Evolutionary conservation across 768 basidiomycete genomes (phyloP), one percentile per base, ranked within the genome.

Genomic region (Lentinula guzmanii): DNA sequence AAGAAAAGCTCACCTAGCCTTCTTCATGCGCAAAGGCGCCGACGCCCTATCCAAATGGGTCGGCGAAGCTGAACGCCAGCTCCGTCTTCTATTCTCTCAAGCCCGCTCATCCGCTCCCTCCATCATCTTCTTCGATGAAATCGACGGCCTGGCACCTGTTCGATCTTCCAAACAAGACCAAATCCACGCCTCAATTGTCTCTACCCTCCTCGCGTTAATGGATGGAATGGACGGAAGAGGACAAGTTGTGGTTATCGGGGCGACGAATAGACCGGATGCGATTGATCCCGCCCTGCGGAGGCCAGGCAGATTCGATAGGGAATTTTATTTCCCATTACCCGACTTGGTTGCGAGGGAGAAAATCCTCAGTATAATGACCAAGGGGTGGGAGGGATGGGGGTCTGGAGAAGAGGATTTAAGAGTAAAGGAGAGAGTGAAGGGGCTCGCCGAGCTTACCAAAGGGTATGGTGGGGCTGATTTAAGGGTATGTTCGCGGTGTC

Each of bases 11-110:
- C 21, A 9, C 21, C 21, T 18, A 95, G 95, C 97, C 1, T 99
- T 99, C 79, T 99, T 96, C 81, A 98, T 99, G 97, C 89, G 97
- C 53, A 99, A 99, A 76, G 97, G 97, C 18, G 97, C 97, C 37
- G 97, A 99, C 73, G 93, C 91, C 66, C 80, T 98, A 33, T 95
- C 94, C 6, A 99, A 99, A 77, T 99, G 96, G 96, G 97, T 99
- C 11, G 97, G 97, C 57, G 97, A 99, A 75, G 96, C 97, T 5
- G 97, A 98, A 70, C 86, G 97, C 1, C 96, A 98, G 71, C 81
- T 99, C 2, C 86, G 97, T 1, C 81, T 98, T 43, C 80, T 98
- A 13, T 99, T 99, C 71, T 96, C 98, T 65, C 96, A 98, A 77
- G 97, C 97, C 1, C 84, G 87, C 53, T 86, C 88, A 57, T 90